Percentiles rank a stretch among this genome's conserved stretches.
phyloP scores from a whole-genome alignment of 2,329 filamentous ascomycete species.

The Chaetomiaceae sp. region DNA sequence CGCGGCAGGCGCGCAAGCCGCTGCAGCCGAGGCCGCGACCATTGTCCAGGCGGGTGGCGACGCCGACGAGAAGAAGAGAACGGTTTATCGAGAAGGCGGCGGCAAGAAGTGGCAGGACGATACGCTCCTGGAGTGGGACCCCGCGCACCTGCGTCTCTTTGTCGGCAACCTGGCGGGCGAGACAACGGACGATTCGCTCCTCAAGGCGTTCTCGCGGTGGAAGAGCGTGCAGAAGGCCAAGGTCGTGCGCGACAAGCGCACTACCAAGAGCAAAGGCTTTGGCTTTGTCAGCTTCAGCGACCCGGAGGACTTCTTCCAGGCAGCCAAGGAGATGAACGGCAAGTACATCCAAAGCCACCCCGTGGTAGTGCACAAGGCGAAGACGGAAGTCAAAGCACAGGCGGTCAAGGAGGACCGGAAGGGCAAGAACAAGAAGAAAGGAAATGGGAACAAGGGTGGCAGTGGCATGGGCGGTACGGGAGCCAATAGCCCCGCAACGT shows the following conservation, averaged over 20 bases:
- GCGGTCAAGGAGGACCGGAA: slow-evolving; percentile 58
- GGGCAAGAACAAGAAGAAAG: slow-evolving; percentile 41
- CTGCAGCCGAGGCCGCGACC: slow-evolving; percentile 17
- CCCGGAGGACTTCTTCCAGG: slow-evolving; percentile 92
- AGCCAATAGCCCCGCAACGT: slow-evolving; percentile 26
- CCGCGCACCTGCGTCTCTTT: slow-evolving; percentile 87
- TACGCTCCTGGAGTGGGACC: slow-evolving; percentile 90
- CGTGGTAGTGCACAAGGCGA: slow-evolving; percentile 78
- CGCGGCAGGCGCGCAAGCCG: slow-evolving; percentile 20
- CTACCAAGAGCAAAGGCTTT: slow-evolving; percentile 91
- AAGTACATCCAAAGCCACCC: slow-evolving; percentile 99
- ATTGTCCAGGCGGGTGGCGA: slow-evolving; percentile 31
- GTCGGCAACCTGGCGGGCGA: slow-evolving; percentile 96
- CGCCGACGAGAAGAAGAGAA: slow-evolving; percentile 64
- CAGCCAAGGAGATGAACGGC: slow-evolving; percentile 95
- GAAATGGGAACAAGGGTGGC: slow-evolving; percentile 29
- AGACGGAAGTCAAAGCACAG: slow-evolving; percentile 80
- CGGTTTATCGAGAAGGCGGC: slow-evolving; percentile 80
- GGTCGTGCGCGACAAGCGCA: slow-evolving; percentile 91
- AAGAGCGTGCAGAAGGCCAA: slow-evolving; percentile 84
- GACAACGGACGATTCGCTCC: slow-evolving; percentile 89
- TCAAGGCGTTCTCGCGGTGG: slow-evolving; percentile 90
- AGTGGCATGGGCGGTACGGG: slow-evolving; percentile 21
- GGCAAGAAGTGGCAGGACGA: slow-evolving; percentile 91
- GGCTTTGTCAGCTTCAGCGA: slow-evolving; percentile 95